A percentile compares a stretch with the other conserved stretches of the same genome.
Evolutionary conservation across 768 basidiomycete genomes (phyloP).

Genomic region (Pulveroboletus ravenelii): DNA sequence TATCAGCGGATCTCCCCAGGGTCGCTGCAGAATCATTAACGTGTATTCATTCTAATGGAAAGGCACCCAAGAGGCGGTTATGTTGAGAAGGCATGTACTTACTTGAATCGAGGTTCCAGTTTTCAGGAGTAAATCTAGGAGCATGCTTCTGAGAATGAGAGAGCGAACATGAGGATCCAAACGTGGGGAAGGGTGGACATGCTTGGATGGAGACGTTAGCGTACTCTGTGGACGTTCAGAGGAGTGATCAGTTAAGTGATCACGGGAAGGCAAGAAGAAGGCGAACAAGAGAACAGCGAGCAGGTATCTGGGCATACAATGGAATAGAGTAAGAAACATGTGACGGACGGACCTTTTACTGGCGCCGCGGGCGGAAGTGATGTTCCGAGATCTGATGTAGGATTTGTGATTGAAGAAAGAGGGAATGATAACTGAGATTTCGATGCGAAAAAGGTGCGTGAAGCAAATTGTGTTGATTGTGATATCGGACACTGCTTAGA

Average conservation of each 20-base stretch:
- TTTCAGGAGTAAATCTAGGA: constrained; percentile 1
- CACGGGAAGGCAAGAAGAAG: background rate
- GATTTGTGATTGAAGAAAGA: background rate
- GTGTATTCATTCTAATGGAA: background rate
- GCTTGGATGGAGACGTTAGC: constrained; percentile 12
- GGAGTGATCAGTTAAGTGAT: background rate
- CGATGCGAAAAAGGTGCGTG: background rate
- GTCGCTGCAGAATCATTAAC: background rate
- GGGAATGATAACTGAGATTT: background rate
- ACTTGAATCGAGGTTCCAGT: constrained; percentile 12
- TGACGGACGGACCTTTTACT: constrained; percentile 3
- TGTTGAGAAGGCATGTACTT: background rate
- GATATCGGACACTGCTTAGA: background rate
- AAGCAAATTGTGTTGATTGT: background rate
- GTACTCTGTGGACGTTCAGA: constrained; percentile 9
- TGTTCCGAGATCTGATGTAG: background rate
- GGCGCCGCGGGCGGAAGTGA: background rate
- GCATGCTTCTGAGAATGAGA: background rate
- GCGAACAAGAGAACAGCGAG: background rate
- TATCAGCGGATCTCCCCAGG: background rate
- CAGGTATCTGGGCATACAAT: background rate
- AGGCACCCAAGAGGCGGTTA: background rate
- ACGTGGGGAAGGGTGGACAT: background rate
- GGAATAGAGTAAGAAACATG: background rate
- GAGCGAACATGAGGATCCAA: background rate